phyloP scores from a whole-genome alignment of 1,284 basidiomycete genomes.

The Afroboletus lepidellus region DNA sequence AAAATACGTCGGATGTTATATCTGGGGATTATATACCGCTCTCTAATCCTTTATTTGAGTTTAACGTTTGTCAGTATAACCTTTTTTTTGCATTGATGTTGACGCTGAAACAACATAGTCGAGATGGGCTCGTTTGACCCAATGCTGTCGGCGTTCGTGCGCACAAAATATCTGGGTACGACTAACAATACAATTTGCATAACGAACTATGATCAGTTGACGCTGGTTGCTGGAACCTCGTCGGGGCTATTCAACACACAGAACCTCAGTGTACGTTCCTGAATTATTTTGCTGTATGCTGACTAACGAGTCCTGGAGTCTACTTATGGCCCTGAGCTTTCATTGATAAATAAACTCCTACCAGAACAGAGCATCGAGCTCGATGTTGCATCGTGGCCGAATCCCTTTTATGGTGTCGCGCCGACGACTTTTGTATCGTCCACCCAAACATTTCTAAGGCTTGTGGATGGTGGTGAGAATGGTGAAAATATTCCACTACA shows the following conservation, averaged over 20 bases:
- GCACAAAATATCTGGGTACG: conserved; percentile 45
- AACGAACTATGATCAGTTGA: conserved; percentile 47
- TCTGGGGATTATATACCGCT: conserved; percentile 31
- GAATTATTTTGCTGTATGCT: background rate
- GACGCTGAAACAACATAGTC: conserved; percentile 29
- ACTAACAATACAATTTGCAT: conserved; percentile 43
- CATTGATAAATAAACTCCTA: conserved; percentile 25
- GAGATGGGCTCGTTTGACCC: conserved; percentile 49
- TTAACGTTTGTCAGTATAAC: conserved; percentile 43
- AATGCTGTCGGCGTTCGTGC: conserved; percentile 43
- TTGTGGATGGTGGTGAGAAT: conserved; percentile 45
- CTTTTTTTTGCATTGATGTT: conserved; percentile 1
- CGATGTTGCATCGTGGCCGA: conserved; percentile 35
- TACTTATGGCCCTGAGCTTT: conserved; percentile 27
- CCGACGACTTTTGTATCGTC: conserved; percentile 38
- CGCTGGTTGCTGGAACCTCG: conserved; percentile 41
- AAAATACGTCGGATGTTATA: conserved; percentile 26
- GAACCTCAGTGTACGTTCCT: conserved; percentile 35
- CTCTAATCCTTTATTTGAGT: conserved; percentile 43
- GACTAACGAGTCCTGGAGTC: conserved; percentile 4
- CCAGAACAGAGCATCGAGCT: conserved; percentile 28
- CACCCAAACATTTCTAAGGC: conserved; percentile 32
- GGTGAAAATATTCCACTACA: conserved; percentile 50
- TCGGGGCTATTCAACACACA: conserved; percentile 41
- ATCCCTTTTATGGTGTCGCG: conserved; percentile 44